These are phyloP conservation scores for Mycena olivaceomarginata DNA, from an alignment of 768 basidiomycete genomes.

Conservation along the genomic window DNA sequence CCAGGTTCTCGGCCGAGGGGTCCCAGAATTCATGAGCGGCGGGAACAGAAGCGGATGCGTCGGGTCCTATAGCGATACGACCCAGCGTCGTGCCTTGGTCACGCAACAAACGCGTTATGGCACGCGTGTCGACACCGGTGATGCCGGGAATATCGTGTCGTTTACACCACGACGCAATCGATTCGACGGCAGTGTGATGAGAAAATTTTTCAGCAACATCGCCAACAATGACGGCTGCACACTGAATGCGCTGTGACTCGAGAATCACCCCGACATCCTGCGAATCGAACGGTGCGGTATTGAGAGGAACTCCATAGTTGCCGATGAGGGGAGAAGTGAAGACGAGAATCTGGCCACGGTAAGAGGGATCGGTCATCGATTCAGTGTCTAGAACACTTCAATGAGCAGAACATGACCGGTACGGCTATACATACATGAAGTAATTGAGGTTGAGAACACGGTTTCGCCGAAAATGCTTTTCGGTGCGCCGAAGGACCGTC, in stretches of 20 bases:
- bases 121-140: constrained; percentile 98
- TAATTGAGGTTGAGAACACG: constrained; percentile 99
- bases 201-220: constrained; percentile 97
- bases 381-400: constrained; percentile 85
- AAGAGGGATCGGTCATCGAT: constrained; percentile 99
- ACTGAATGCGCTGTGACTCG: constrained; percentile 93
- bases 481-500: constrained; percentile 92
- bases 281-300: constrained; percentile 81
- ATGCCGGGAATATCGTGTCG: constrained; percentile 94
- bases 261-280: constrained; percentile 91
- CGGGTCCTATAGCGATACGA: constrained; percentile 88
- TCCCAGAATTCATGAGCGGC: constrained; percentile 90
- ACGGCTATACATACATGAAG: constrained; percentile 83
- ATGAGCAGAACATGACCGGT: background rate
- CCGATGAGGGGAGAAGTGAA: constrained; percentile 99
- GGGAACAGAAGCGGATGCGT: constrained; percentile 78
- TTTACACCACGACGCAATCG: constrained; percentile 94
- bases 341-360: constrained; percentile 97
- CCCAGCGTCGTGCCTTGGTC: constrained; percentile 99
- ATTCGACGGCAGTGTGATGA: constrained; percentile 96
- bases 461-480: constrained; percentile 96
- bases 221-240: constrained; percentile 93
- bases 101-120: constrained; percentile 94
- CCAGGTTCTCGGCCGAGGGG: constrained; percentile 93
- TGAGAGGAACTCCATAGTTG: constrained; percentile 96